Base-by-base conservation (phyloP, 495 filamentous ascomycete genomes). In the Penicillium atrosanguineum region DNA sequence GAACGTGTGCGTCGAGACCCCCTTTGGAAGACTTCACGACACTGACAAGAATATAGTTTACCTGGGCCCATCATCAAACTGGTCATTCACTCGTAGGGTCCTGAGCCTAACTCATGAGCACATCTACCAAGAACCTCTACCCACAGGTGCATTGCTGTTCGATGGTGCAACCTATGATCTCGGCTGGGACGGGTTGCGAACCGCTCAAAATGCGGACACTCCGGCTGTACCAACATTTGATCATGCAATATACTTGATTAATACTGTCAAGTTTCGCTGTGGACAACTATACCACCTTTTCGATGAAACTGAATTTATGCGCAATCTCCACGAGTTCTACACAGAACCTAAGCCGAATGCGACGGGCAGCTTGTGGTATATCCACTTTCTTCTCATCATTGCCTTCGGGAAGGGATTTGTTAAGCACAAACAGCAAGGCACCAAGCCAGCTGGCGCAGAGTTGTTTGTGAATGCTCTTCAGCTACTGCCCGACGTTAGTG, bases 251-350 rank as follows among this genome's bases (percentile, higher is more conserved):
- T 76, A 73, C 46, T 59, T 77, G 26, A 74, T 75, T 50, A 73
- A 73, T 26, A 65, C 69, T 1, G 73, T 76, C 37, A 72, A 75
- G 25, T 76, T 78, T 20, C 74, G 73, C 38, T 69, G 63, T 42
- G 72, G 70, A 5, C 72, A 75, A 39, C 34, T 78, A 4, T 78
- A 71, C 60, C 72, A 78, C 20, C 67, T 78, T 3, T 76, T 75
- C 39, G 73, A 78, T 37, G 73, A 78, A 48, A 42, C 47, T 15
- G 62, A 57, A 4, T 78, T 75, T 26, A 76, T 76, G 73, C 50
- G 46, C 11, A 61, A 64, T 3, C 47, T 76, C 4, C 60, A 67
- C 19, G 63, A 65, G 1, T 74, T 72, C 38, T 70, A 78, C 48
- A 61, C 68, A 2, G 60, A 59, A 2, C 53, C 61, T 4, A 58